Evolutionary conservation across 495 filamentous ascomycete genomes (phyloP), one percentile per base, ranked within the genome.

Genomic region (Trichoderma gamsii): DNA sequence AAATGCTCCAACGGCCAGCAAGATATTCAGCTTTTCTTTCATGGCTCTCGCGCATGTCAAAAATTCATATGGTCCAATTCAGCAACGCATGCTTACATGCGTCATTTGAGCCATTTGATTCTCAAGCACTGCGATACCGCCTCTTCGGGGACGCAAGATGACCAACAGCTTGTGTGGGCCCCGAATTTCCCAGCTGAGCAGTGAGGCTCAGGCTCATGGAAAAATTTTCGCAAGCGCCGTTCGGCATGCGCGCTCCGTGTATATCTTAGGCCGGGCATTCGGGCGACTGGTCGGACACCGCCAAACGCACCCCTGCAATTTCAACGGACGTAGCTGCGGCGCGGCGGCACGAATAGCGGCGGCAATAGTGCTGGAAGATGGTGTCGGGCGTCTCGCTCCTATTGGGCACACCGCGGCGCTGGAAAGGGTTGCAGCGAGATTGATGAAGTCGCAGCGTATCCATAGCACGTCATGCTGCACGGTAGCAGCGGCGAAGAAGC

Each of bases 401-500:
- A 61, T 61, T 61, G 56, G 56, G 11, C 25, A 32, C 56, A 61
- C 56, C 56, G 56, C 25, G 27, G 16, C 56, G 25, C 56, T 61
- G 56, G 56, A 9, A 61, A 61, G 6, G 56, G 44, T n/a, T 23
- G 21, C 56, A 61, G 56, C 56, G 25, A 61, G 56, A 61, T 61
- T 61, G 56, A 61, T 61, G 56, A 61, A 61, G 29, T 32, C 56
- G 27, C 56, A 61, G 25, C 23, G n/a, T 61, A 61, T 61, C 56
- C 56, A 61, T 18, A 21, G 56, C 56, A 61, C 56, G 56, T 61
- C 56, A 61, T 61, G 25, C 56, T 61, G 25, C 56, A 32, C 11
- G 3, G 56, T 61, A 61, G 56, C 25, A 61, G 23, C 56, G 27
- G 21, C 21, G 51, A 56, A 25, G 6, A n/a, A 21, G 51, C 18